Conservation (phyloP, 306 rosid genomes). For the Sicyos baderoa region DNA sequence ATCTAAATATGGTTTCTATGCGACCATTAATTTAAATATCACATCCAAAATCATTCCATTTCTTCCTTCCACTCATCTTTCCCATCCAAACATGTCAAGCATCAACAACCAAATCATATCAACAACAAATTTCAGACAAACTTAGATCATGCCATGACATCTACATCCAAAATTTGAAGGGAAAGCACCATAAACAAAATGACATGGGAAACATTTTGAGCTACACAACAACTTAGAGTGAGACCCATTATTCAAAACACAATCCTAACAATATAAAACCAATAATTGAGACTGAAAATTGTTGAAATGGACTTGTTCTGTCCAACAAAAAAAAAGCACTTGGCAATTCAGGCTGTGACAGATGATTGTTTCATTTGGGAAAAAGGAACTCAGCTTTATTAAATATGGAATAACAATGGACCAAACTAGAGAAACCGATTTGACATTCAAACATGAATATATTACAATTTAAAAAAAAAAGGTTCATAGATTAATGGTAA, state of each 20-base stretch:
- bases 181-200: not conserved
- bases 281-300: conserved; percentile 16
- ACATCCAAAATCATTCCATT: too few relatives aligned
- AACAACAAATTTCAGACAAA: not conserved
- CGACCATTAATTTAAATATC: too few relatives aligned
- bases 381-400: not conserved
- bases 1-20: too few relatives aligned
- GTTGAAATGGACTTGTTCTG: conserved; percentile 14
- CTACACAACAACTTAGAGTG: conserved; percentile 9
- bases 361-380: conserved; percentile 1
- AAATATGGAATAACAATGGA: not conserved
- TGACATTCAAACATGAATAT: not conserved
- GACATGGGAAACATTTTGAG: conserved; percentile 9
- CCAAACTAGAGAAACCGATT: not conserved
- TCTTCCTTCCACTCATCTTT: too few relatives aligned
- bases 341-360: not conserved
- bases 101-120: not conserved
- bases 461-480: not conserved
- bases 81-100: too few relatives aligned
- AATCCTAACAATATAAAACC: conserved; percentile 6
- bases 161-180: not conserved
- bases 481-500: not conserved
- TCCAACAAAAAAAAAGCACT: not conserved
- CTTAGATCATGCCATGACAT: conserved; percentile 5
- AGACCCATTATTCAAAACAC: conserved; percentile 6